These are phyloP conservation scores for Eucalyptus urophylla DNA, from an alignment of 345 rosid genomes.

Conservation along the genomic window DNA sequence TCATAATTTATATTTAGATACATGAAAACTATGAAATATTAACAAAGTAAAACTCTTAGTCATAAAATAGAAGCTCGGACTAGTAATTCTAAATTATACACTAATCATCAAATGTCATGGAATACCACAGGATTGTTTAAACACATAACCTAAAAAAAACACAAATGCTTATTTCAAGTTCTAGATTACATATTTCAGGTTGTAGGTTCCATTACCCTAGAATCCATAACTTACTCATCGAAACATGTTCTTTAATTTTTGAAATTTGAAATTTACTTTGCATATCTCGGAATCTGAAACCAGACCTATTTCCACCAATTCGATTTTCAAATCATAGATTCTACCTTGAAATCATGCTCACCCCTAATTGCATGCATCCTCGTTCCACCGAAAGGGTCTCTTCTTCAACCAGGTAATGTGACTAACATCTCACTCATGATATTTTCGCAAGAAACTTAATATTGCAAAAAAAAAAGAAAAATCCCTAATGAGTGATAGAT, in stretches of 20 bases:
- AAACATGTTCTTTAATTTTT: accelerated
- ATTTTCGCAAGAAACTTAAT: background rate
- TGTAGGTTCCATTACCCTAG: too few species aligned
- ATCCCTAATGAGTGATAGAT: too few species aligned
- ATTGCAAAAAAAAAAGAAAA: too few species aligned
- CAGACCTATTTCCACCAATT: too few species aligned
- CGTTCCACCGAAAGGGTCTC: conserved; percentile 79
- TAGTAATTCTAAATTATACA: accelerated
- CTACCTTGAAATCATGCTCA: accelerated
- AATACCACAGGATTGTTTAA: accelerated
- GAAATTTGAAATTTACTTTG: too few species aligned
- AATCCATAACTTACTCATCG: accelerated
- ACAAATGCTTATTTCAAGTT: too few species aligned
- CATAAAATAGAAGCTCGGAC: accelerated
- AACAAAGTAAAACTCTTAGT: too few species aligned
- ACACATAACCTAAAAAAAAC: accelerated
- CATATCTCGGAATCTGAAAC: accelerated
- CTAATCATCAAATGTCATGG: too few species aligned
- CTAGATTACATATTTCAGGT: too few species aligned
- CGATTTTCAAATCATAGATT: accelerated
- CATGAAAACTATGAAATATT: accelerated
- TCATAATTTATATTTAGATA: too few species aligned
- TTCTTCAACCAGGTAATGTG: conserved; percentile 63
- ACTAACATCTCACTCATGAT: background rate
- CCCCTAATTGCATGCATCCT: conserved; percentile 3